phyloP scores from a whole-genome alignment of 305 asterid genomes.

The Fraxinus baroniana region DNA sequence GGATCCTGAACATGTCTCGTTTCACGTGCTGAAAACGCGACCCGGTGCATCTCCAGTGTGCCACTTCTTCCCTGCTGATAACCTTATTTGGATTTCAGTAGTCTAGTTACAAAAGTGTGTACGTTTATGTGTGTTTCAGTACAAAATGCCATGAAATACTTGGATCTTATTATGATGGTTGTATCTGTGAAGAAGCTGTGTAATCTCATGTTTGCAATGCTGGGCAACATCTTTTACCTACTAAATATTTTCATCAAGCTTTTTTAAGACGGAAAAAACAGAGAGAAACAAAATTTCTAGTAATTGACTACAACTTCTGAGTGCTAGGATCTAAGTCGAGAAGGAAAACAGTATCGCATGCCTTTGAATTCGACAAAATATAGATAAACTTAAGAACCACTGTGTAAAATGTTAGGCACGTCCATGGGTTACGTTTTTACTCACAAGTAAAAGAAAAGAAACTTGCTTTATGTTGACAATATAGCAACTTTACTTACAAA shows the following conservation, averaged over 20 bases:
- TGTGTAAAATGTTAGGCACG: neutral
- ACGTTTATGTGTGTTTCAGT: neutral
- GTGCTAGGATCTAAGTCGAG: neutral
- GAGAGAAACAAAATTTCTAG: neutral
- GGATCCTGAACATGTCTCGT: conserved; percentile 61
- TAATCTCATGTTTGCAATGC: neutral
- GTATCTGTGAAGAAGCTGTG: neutral
- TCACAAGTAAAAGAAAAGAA: neutral
- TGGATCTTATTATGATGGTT: neutral
- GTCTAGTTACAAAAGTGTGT: conserved; percentile 6
- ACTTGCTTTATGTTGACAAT: neutral
- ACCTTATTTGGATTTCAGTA: conserved; percentile 56
- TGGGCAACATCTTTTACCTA: no score
- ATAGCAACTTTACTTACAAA: neutral
- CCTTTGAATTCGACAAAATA: neutral
- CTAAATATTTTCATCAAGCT: no score
- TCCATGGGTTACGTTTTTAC: neutral
- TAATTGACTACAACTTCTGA: neutral
- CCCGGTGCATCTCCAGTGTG: conserved; percentile 71
- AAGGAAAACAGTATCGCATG: neutral
- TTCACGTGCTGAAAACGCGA: conserved; percentile 37
- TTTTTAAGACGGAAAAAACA: neutral
- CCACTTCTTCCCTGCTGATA: conserved; percentile 63
- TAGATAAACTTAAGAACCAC: neutral
- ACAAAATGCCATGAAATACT: neutral